Percentiles rank a stretch among this genome's conserved stretches.
Conservation (phyloP, 305 asterid species). For the Fraxinus nigra region DNA sequence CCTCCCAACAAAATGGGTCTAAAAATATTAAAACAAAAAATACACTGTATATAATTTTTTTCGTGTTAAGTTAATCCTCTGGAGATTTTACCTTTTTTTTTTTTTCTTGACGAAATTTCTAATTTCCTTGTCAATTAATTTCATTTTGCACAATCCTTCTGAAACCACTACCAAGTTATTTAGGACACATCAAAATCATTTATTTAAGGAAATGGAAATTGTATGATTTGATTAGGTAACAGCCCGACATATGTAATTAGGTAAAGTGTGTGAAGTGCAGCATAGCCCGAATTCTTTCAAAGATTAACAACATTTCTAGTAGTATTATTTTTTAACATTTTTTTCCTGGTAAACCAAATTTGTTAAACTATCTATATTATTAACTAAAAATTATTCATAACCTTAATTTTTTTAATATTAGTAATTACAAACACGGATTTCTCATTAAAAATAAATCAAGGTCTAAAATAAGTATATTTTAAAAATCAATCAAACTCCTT, state of each 20-base stretch:
- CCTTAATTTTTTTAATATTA: not conserved
- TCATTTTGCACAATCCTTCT: not conserved
- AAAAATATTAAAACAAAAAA: not conserved
- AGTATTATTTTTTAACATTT: too few species aligned
- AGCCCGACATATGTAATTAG: not conserved
- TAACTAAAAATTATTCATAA: too few species aligned
- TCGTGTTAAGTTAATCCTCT: not conserved
- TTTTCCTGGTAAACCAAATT: too few species aligned
- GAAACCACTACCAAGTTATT: not conserved
- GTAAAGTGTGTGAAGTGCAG: too few species aligned
- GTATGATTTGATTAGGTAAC: not conserved
- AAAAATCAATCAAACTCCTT: too few species aligned
- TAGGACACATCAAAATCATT: not conserved
- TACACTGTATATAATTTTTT: not conserved
- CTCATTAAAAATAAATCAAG: too few species aligned
- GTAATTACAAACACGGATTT: not conserved
- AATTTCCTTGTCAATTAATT: not conserved
- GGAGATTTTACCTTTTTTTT: not conserved
- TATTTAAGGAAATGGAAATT: not conserved
- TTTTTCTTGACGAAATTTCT: not conserved
- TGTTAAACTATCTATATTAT: not conserved
- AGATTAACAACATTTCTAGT: too few species aligned
- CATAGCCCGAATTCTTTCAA: too few species aligned
- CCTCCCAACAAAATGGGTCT: not conserved
- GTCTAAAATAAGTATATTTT: too few species aligned